A percentile compares a stretch with the other conserved stretches of the same genome.
Evolutionary conservation across 2,329 filamentous ascomycete species (phyloP).

Genomic region (Xylogone sp.): DNA sequence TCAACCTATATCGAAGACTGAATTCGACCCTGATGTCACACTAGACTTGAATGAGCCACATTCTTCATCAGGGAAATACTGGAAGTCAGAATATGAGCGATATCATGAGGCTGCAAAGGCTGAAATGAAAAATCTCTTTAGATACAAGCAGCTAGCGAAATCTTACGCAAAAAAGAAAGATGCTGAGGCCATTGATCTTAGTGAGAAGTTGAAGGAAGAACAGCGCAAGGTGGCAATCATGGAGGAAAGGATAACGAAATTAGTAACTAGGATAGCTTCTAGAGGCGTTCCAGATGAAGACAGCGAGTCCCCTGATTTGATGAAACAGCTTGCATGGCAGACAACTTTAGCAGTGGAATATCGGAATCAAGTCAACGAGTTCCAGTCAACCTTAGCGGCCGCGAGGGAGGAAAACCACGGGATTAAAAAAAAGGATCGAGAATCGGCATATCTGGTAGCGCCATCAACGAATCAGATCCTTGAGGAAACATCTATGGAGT

Average conservation of each 20-base stretch:
- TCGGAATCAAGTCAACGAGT: constrained; percentile 54
- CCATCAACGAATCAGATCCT: constrained; percentile 48
- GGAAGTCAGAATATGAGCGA: constrained; percentile 73
- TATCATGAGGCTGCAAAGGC: constrained; percentile 69
- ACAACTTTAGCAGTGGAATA: constrained; percentile 56
- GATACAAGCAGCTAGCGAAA: constrained; percentile 76
- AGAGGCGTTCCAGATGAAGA: constrained; percentile 34
- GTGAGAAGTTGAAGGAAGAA: constrained; percentile 63
- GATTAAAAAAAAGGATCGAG: constrained; percentile 26
- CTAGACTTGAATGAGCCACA: constrained; percentile 69
- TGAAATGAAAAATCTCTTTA: constrained; percentile 74
- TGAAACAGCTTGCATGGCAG: constrained; percentile 53
- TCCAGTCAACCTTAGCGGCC: constrained; percentile 48
- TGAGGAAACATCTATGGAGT: constrained; percentile 49
- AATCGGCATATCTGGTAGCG: constrained; percentile 34
- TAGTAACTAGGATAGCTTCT: constrained; percentile 52
- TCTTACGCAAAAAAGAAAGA: constrained; percentile 78
- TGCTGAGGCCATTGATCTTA: constrained; percentile 62
- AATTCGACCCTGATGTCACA: constrained; percentile 57
- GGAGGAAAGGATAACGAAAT: constrained; percentile 58
- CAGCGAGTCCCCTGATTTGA: constrained; percentile 42
- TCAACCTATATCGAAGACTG: constrained; percentile 24
- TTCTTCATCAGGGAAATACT: constrained; percentile 73
- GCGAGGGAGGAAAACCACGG: constrained; percentile 26
- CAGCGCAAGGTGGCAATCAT: constrained; percentile 60